Evolutionary conservation across 2,329 filamentous ascomycete species (phyloP), one percentile per base, ranked within the genome.

Genomic region (Stagonosporopsis vannaccii): DNA sequence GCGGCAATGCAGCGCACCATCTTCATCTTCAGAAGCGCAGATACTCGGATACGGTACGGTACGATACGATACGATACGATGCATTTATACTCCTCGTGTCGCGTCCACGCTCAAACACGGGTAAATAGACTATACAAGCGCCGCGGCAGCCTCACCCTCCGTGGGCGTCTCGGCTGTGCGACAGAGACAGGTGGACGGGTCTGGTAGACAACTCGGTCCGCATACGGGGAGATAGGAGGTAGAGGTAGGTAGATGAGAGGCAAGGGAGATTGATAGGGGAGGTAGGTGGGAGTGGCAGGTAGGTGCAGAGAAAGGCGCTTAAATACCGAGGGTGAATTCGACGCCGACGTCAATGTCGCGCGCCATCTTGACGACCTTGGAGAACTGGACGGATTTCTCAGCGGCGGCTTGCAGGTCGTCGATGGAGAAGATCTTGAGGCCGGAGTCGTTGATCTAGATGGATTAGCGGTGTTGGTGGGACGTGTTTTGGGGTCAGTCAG

Each of bases 351-450:
- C 95, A 74, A 97, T 97, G 71, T 97, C 93, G 72, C 94, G 90
- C 71, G 95, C 91, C 88, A 97, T 90, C 89, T 98, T 98, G 73
- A 99, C 95, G 68, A 99, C 91, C 87, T 97, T 98, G 72, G 92
- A 97, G 80, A 99, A 94, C 81, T 99, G 94, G 65, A 99, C 95
- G 26, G 93, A 90, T 86, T 96, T 98, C 87, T 98, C 95, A 64
- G 95, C 95, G 37, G 95, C 95, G 76, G 82, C 95, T 82, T 99
- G 95, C 72, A 99, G 87, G 81, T 99, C 95, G 76, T 98, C 94
- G 62, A 99, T 98, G 73, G 91, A 96, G 86, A 99, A 99, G 81
- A 99, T 99, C 89, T 99, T 99, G 75, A 99, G 87, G 71, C 95
- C 93, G 51, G 93, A 96, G 78, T 99, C 92, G 84, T 95, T 96